Percentiles rank a stretch among this genome's conserved stretches.
phyloP scores from a whole-genome alignment of 495 filamentous ascomycete genomes.

The Geoglossum glabrum region DNA sequence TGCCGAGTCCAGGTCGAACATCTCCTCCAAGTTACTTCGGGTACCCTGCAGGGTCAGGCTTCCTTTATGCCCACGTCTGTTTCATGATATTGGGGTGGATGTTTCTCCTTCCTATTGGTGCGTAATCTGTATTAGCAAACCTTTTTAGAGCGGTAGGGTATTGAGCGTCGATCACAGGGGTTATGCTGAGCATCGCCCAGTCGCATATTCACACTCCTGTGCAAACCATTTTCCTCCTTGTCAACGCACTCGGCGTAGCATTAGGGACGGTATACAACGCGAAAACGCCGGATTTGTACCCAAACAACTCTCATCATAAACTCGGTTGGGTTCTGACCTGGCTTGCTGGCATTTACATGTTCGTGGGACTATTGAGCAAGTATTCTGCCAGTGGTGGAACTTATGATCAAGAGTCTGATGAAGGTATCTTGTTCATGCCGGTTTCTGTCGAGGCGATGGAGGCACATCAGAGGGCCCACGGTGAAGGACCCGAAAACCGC shows the following conservation, averaged over 20 bases:
- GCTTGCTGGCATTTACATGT: slow-evolving; percentile 44
- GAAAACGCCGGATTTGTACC: slow-evolving; percentile 73
- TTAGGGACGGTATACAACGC: slow-evolving; percentile 60
- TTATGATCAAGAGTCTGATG: slow-evolving; percentile 12
- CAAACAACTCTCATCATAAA: slow-evolving; percentile 72
- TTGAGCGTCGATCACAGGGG: slow-evolving; percentile 29
- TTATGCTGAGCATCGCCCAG: slow-evolving; percentile 67
- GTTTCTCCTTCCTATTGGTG: slow-evolving; percentile 65
- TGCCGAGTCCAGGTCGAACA: not conserved
- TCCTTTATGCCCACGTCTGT: slow-evolving; percentile 58
- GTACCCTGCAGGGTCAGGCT: slow-evolving; percentile 38
- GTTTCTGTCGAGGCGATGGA: slow-evolving; percentile 48
- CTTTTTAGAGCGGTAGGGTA: not conserved
- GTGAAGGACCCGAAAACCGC: slow-evolving; percentile 20
- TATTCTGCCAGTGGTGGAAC: slow-evolving; percentile 13
- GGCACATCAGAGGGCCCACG: slow-evolving; percentile 34
- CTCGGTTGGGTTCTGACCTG: slow-evolving; percentile 73
- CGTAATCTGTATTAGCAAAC: slow-evolving; percentile 12
- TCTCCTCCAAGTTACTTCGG: slow-evolving; percentile 47
- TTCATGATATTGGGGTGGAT: slow-evolving; percentile 72
- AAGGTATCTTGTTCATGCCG: slow-evolving; percentile 39
- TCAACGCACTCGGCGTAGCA: slow-evolving; percentile 52
- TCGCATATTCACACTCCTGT: slow-evolving; percentile 53
- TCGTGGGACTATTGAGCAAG: slow-evolving; percentile 41
- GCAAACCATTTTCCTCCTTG: slow-evolving; percentile 55